Evolutionary conservation across 2,329 filamentous ascomycete species (phyloP), one percentile per base, ranked within the genome.

Genomic region (Fusarium mundagurra): DNA sequence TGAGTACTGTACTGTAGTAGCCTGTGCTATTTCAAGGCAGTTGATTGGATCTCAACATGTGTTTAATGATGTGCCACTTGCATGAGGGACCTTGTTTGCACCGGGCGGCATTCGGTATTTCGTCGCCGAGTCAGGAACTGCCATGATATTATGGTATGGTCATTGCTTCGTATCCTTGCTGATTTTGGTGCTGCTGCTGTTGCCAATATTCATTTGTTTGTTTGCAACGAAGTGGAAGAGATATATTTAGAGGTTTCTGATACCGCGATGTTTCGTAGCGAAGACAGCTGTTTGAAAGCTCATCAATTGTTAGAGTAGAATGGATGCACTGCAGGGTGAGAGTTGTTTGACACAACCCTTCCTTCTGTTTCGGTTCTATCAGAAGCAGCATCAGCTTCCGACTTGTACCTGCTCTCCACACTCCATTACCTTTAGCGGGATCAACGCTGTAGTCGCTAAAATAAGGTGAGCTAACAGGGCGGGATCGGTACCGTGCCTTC

Each of bases 31-130:
- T 33, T 34, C 41, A 62, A 44, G 44, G 41, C 39, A 58, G 33
- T 50, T 73, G 58, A 73, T 74, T 74, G 72, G 72, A 59, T 66
- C 72, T 72, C 72, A 75, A 73, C 72, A 69, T 66, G 67, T 55
- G 67, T 47, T 69, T 43, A 45, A 69, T 69, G 44, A 47, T 64
- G 71, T 61, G 69, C 67, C 64, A 69, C 69, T 55, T 72, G 64
- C 68, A 68, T 68, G 36, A 67, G 24, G 54, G 53, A 60, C 36
- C 34, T 59, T 69, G 66, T 64, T 53, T 33, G 27, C 53, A 45
- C 41, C 31, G 39, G 60, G 36, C 72, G 72, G 68, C 68, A 69
- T 74, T 74, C 72, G 72, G 72, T 73, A 75, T 69, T 64, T 64
- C 64, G 50, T 60, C 71, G 59, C 63, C 54, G 50, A 72, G 67